Percentiles rank a stretch among this genome's conserved stretches.
These are phyloP conservation scores for Gymnopilus dilepis DNA, from an alignment of 768 basidiomycete species.

Conservation along the genomic window DNA sequence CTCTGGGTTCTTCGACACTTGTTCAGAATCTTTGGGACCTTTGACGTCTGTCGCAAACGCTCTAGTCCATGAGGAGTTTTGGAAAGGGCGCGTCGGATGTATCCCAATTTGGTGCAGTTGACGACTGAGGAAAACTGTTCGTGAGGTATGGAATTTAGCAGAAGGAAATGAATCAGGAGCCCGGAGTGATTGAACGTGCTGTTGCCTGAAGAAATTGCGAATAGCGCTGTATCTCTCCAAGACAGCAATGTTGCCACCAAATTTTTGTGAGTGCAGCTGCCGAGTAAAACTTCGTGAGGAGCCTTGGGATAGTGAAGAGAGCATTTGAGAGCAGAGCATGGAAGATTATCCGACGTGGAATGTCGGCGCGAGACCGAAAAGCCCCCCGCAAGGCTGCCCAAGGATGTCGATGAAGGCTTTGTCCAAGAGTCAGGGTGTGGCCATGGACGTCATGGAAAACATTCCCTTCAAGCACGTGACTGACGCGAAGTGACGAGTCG, in stretches of 20 bases:
- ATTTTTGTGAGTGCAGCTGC: constrained; percentile 10
- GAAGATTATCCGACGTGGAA: background rate
- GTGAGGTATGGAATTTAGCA: background rate
- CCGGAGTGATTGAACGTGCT: constrained; percentile 31
- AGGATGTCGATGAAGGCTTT: background rate
- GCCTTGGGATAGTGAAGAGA: constrained; percentile 2
- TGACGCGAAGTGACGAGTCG: background rate
- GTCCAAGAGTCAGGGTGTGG: no score
- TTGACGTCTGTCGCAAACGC: constrained; percentile 12
- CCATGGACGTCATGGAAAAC: constrained; percentile 13
- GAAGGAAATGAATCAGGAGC: constrained; percentile 9
- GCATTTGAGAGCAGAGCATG: background rate
- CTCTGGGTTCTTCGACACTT: constrained; percentile 20
- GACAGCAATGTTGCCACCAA: constrained; percentile 13
- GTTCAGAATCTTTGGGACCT: constrained; percentile 16
- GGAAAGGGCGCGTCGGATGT: constrained; percentile 11
- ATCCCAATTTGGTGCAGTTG: background rate
- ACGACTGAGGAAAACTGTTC: background rate
- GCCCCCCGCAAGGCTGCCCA: background rate
- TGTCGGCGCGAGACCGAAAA: background rate
- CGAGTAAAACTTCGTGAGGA: constrained; percentile 12
- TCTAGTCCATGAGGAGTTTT: constrained; percentile 1
- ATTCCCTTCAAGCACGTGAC: background rate
- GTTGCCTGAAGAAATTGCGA: constrained; percentile 57
- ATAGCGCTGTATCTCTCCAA: constrained; percentile 66